Evolutionary conservation across 495 filamentous ascomycete genomes (phyloP).

Genomic region (Lasiosphaeria miniovina): DNA sequence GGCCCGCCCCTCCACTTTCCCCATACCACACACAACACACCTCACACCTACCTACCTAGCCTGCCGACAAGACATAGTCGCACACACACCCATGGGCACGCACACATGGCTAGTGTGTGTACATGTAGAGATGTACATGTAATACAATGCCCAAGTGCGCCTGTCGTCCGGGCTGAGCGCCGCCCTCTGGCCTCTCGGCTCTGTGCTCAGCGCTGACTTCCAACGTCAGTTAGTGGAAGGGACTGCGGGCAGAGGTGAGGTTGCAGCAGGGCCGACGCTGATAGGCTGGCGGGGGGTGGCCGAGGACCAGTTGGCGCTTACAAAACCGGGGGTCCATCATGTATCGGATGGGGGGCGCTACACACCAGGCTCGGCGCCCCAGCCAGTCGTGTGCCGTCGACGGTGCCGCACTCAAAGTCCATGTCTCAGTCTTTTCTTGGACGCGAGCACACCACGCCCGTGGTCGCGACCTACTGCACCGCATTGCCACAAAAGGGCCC

Average conservation of each 20-base stretch:
- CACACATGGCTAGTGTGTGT: too few species aligned
- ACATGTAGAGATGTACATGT: too few species aligned
- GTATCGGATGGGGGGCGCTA: conserved; percentile 48
- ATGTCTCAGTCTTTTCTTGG: conserved; percentile 50
- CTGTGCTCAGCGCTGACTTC: conserved; percentile 13
- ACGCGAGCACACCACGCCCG: conserved; percentile 22
- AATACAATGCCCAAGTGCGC: too few species aligned
- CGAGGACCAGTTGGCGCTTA: conserved; percentile 53
- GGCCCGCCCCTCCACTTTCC: too few species aligned
- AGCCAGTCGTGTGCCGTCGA: conserved; percentile 42
- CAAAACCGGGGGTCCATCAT: conserved; percentile 39
- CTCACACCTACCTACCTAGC: too few species aligned
- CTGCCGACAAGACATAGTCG: too few species aligned
- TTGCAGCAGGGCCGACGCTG: conserved; percentile 34
- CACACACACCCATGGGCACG: too few species aligned
- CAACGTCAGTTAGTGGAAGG: conserved; percentile 12
- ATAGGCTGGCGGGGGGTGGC: conserved; percentile 43
- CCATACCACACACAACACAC: neutral
- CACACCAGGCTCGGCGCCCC: conserved; percentile 35
- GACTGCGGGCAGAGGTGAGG: conserved; percentile 29
- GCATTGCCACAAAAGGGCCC: conserved; percentile 39
- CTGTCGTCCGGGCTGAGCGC: too few species aligned
- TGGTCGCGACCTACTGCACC: conserved; percentile 10
- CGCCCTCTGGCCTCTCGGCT: too few species aligned
- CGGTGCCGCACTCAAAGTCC: conserved; percentile 42